Base-by-base conservation (phyloP, 768 basidiomycete genomes). In the Tricholoma terreum region DNA sequence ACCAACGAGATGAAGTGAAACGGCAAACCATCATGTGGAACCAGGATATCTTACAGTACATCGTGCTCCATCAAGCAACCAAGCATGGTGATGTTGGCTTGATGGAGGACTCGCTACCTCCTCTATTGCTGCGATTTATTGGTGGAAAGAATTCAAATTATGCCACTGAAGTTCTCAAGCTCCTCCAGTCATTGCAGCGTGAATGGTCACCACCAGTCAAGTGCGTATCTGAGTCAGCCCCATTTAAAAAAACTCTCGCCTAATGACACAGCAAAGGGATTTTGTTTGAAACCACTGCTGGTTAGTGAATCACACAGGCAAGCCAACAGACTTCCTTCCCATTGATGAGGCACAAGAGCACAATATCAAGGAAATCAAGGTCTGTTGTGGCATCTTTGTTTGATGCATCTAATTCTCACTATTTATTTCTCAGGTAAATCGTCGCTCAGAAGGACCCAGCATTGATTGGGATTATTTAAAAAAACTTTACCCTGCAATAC, bases 11-110 rank as follows among this genome's bases (percentile, higher is more conserved):
- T 52, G 57, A 72, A 11, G 8, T 67, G 2, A 51, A 66, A 1
- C 35, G 38, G 0, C 71, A 77, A 17, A 45, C 64, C 0, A 68
- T 71, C 1, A 68, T 73, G n/a, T n/a, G n/a, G n/a, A n/a, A n/a
- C n/a, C n/a, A n/a, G n/a, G n/a, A n/a, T n/a, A n/a, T n/a, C n/a
- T 70, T 77, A 66, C 60, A 73, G 72, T 46, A 60, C 65, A 0
- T 75, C 56, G 58, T 73, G 0, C 63, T 80, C 0, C 65, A 65
- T 1, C 79, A 76, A 3, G 74, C 76, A 0, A 76, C 78, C n/a
- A 63, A 59, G 42, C 34, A 50, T 7, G 77, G 79, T 8, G 73
- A 70, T 58, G 62, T 70, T 24, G 68, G 68, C 0, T 5, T 36
- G 1, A 67, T 70, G 66, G 63, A 67, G 42, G 52, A 59, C 21